These are phyloP conservation scores for Prosopis cineraria DNA, from an alignment of 306 rosid genomes.

Conservation along the genomic window DNA sequence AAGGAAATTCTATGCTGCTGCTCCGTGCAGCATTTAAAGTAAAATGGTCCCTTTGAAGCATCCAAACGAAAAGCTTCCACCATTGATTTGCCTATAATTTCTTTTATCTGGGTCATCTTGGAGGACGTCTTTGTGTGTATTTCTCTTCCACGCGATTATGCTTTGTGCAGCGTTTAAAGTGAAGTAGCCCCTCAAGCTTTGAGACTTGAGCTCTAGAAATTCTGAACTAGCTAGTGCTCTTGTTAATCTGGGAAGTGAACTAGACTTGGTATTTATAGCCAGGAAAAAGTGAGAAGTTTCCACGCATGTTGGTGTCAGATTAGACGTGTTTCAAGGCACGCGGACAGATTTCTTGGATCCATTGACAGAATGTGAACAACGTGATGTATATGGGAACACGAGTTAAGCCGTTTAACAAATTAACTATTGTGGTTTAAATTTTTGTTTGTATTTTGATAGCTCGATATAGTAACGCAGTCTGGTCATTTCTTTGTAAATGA, in stretches of 20 bases:
- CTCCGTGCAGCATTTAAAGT: not conserved
- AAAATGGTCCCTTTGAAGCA: not conserved
- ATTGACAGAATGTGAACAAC: not conserved
- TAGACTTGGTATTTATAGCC: not conserved
- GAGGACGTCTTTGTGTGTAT: not conserved
- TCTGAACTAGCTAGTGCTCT: not conserved
- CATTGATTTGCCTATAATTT: not conserved
- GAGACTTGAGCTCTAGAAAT: not conserved
- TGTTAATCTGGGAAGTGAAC: not conserved
- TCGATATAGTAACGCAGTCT: no score
- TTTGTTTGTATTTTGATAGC: no score
- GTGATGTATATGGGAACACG: not conserved
- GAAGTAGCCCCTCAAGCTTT: no score
- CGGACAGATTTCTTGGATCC: not conserved
- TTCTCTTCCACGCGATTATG: not conserved
- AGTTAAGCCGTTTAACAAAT: no score
- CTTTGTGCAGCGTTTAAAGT: no score
- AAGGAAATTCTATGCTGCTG: not conserved
- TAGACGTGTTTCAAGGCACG: not conserved
- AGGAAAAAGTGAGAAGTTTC: not conserved
- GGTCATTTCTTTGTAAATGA: no score
- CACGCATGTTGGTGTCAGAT: not conserved
- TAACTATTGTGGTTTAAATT: no score
- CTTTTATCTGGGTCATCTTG: constrained; percentile 18
- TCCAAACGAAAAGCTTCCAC: not conserved